Percentiles rank a stretch among this genome's conserved stretches.
phyloP scores from a whole-genome alignment of 2,329 filamentous ascomycete genomes.

The Alternaria sp. region DNA sequence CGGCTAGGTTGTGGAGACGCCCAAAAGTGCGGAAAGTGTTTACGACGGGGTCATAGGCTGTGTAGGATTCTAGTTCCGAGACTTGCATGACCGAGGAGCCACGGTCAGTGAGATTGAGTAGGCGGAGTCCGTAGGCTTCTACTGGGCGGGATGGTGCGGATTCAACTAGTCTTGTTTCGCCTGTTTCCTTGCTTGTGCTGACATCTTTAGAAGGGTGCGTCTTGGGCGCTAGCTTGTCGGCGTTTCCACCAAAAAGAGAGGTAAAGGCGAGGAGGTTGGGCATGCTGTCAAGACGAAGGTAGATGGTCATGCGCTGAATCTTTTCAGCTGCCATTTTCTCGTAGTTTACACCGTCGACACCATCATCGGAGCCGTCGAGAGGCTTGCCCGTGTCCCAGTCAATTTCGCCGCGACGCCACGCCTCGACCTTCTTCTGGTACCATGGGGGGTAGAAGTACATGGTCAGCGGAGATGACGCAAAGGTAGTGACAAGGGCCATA shows the following conservation, averaged over 20 bases:
- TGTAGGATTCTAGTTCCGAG: slow-evolving; percentile 77
- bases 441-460: slow-evolving; percentile 76
- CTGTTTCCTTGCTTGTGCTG: slow-evolving; percentile 31
- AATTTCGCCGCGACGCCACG: slow-evolving; percentile 84
- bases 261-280: slow-evolving; percentile 83
- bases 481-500: slow-evolving; percentile 89
- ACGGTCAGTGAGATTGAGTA: slow-evolving; percentile 88
- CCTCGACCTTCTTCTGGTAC: slow-evolving; percentile 76
- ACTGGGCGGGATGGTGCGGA: slow-evolving; percentile 60
- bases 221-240: slow-evolving; percentile 53
- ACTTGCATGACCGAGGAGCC: slow-evolving; percentile 96
- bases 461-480: slow-evolving; percentile 80
- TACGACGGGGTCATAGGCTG: slow-evolving; percentile 76
- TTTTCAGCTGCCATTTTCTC: slow-evolving; percentile 61
- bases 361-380: slow-evolving; percentile 48
- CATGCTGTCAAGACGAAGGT: slow-evolving; percentile 84
- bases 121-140: slow-evolving; percentile 82
- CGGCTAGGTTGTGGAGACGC: slow-evolving; percentile 80
- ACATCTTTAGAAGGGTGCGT: slow-evolving; percentile 49
- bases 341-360: slow-evolving; percentile 53
- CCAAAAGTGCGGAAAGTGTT: slow-evolving; percentile 92
- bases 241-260: slow-evolving; percentile 72
- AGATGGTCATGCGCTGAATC: slow-evolving; percentile 75
- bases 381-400: slow-evolving; percentile 77
- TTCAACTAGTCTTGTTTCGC: slow-evolving; percentile 28